Evolutionary conservation across 169 alveolate genomes (phyloP), one percentile per base, ranked within the genome.

Genomic region (Babesia bigemina): DNA sequence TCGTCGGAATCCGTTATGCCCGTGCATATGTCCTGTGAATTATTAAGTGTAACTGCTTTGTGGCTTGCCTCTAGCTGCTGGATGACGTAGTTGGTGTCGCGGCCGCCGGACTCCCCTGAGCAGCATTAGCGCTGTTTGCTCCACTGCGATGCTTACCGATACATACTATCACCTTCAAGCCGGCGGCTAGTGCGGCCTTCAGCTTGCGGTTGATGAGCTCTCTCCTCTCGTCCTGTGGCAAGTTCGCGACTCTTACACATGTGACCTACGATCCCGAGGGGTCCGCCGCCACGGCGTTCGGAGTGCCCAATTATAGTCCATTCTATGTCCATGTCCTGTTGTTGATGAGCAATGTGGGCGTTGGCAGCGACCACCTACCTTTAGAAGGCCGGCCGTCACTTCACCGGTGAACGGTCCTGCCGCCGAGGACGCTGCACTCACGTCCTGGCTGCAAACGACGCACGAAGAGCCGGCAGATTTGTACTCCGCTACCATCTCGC

Each of bases 351-450:
- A 45, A 55, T 48, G 36, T 10, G 0, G 47, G 19, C 44, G 47
- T 12, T 4, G 28, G 22, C 13, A 7, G 21, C 0, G 9, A 0
- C 48, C n/a, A 22, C 78, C 69, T n/a, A 85, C 88, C 39, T 77
- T 74, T 33, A 88, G 53, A 66, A 88, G 71, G 26, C 70, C 85
- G 14, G 93, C 93, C 21, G 93, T 88, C 63, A 88, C 85, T 60
- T 88, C 93, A 16, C 93, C 93, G 50, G 93, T 88, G 61, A 63
- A 88, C 21, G 91, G 87, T 9, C 93, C 93, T n/a, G 78, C 75
- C 21, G 79, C 85, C 10, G 69, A 11, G 26, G 74, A 29, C 11
- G 59, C 63, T 42, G 72, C 66, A 39, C 86, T 77, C 22, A 77
- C 86, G 44, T 77, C 70, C 78, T 77, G 86, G 39, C 86, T 77